Base-by-base conservation (phyloP, 1,139 yeast genomes). In the Saccharomycopsis hybrid region DNA sequence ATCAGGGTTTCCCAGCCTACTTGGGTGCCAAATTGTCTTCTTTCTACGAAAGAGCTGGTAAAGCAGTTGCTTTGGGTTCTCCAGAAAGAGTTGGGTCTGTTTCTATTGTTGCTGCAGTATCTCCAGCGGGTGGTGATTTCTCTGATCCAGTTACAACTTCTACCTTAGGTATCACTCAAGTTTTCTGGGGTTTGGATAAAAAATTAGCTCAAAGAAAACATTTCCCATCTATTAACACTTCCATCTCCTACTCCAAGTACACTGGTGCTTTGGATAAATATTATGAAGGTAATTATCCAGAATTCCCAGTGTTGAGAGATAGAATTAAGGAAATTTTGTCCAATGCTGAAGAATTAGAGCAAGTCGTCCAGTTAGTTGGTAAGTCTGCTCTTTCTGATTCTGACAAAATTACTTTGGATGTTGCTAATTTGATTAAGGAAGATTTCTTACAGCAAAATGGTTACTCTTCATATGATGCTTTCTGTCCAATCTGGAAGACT, bases 121-220 rank as follows among this genome's bases (percentile, higher is more conserved):
- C 97, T 5, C 99, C 99, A 60, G 97, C 98, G 53, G 99, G 98
- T 81, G 99, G 99, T 83, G 99, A 92, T 77, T 90, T 92, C 82
- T 92, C 98, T 25, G 99, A 92, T 73, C 99, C 99, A 43, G 99
- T 92, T 60, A 92, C 99, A 39, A 92, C 97, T 37, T 80, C 98
- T 11, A 92, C 99, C 44, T 80, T 92, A 64, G 97, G 97, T 83
- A 92, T 92, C 62, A 94, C 98, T 37, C 99, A 92, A 75, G 99
- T 94, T 55, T 92, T 94, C 76, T 92, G 99, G 99, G 99, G 99
- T 71, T 78, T 92, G 70, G 99, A 92, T 72, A 92, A 92, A 74
- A 92, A 92, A 71, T 80, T 92, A 65, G 98, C 99, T 29, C 99
- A 92, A 78, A 89, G 99, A 78, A 92, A 92, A 74, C 99, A 92